Percentiles rank a stretch among this genome's conserved stretches.
These are phyloP conservation scores for Gaeumannomyces tritici DNA, from an alignment of 2,329 filamentous ascomycete species.

Conservation along the genomic window DNA sequence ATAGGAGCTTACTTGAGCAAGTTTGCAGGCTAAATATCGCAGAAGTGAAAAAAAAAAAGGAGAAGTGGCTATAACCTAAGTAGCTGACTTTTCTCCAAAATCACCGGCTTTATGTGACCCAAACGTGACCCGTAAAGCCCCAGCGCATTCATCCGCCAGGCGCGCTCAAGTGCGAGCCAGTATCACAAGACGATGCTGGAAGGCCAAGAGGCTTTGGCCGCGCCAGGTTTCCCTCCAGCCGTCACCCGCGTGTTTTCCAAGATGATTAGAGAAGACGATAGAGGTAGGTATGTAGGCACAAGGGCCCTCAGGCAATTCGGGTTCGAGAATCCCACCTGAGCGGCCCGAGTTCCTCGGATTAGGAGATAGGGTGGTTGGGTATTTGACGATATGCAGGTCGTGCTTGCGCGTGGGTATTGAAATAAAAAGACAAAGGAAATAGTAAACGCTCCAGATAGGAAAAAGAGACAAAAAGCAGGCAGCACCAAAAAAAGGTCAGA, in stretches of 20 bases:
- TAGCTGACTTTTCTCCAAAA: neutral
- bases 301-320: neutral
- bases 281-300: neutral
- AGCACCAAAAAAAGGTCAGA: slow-evolving; percentile 3
- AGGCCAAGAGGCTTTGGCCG: neutral
- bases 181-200: neutral
- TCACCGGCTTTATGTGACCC: neutral
- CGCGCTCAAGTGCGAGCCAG: neutral
- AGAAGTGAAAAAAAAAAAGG: neutral
- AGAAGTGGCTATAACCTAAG: neutral
- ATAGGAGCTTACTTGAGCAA: neutral
- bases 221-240: neutral
- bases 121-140: neutral
- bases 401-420: neutral
- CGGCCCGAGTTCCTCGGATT: neutral
- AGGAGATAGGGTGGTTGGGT: neutral
- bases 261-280: neutral
- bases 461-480: slow-evolving; percentile 6
- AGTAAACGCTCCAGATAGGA: neutral
- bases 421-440: neutral
- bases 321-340: neutral
- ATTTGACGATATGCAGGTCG: neutral
- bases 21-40: neutral
- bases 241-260: neutral
- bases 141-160: neutral